A percentile compares a stretch with the other conserved stretches of the same genome.
These are phyloP conservation scores for Lactifluus rugatus DNA, from an alignment of 768 basidiomycete species.

Conservation along the genomic window DNA sequence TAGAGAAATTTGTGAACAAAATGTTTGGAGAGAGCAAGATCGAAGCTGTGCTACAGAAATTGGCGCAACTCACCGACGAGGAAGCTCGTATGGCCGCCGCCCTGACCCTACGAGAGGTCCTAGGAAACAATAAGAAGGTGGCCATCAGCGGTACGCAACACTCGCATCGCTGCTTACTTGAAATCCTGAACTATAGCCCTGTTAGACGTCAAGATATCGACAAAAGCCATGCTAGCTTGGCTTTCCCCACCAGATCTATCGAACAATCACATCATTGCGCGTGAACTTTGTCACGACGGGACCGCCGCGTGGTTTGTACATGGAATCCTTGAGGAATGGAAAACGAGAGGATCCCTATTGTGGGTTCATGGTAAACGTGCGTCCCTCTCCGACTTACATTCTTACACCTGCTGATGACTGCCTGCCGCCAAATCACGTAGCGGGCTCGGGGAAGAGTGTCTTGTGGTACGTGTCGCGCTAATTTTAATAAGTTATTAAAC, in stretches of 20 bases:
- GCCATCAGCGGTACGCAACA: not conserved
- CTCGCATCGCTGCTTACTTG: not conserved
- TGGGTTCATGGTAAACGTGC: not conserved
- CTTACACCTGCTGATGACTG: not conserved
- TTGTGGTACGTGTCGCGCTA: not conserved
- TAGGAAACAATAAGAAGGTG: not conserved
- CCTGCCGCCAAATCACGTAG: not conserved
- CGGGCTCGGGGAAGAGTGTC: not conserved
- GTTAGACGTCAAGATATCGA: not conserved
- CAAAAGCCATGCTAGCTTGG: not conserved
- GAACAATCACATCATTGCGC: not conserved
- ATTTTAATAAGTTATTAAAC: not conserved
- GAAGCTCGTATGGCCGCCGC: not conserved
- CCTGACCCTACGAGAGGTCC: not conserved
- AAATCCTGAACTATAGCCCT: not conserved
- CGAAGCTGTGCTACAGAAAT: not conserved
- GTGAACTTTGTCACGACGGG: not conserved
- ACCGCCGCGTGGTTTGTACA: not conserved
- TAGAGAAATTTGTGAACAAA: not conserved
- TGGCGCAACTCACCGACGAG: not conserved
- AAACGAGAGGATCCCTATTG: not conserved
- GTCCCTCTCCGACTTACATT: not conserved
- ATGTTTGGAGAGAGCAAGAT: not conserved
- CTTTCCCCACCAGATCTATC: not conserved
- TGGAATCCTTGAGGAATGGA: not conserved